phyloP scores from a whole-genome alignment of 192 early-diverging fungal genomes.

The Lobosporangium transversale region DNA sequence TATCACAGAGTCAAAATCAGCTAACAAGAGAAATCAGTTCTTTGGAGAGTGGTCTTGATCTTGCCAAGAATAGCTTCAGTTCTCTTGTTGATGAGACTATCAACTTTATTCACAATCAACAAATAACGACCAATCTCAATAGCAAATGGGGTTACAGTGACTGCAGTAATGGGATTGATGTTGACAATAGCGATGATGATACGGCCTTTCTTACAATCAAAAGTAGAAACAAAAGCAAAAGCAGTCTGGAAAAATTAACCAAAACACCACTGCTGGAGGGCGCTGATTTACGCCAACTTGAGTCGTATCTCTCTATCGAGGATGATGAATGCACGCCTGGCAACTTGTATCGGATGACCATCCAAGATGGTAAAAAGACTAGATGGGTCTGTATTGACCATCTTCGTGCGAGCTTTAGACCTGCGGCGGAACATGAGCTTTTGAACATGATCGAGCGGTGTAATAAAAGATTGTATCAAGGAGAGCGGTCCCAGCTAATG shows the following conservation, averaged over 20 bases:
- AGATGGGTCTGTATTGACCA: constrained; percentile 29
- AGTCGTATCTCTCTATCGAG: neutral
- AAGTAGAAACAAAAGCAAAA: no score
- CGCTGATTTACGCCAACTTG: constrained; percentile 13
- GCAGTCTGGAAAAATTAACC: no score
- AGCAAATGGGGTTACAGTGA: no score
- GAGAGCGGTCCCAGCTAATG: neutral
- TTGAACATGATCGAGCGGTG: neutral
- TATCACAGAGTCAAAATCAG: neutral
- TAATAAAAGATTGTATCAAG: neutral
- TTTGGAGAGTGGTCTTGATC: neutral
- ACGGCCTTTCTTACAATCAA: neutral
- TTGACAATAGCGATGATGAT: neutral
- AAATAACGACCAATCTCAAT: no score
- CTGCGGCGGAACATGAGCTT: neutral
- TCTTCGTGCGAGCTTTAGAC: neutral
- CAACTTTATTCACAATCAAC: constrained; percentile 1
- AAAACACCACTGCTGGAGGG: constrained; percentile 9
- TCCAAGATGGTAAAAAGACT: constrained; percentile 2
- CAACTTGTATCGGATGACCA: constrained; percentile 17
- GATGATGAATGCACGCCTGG: constrained; percentile 4
- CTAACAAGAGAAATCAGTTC: neutral
- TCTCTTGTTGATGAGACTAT: constrained; percentile 21
- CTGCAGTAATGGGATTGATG: neutral
- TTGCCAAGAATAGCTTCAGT: neutral